Evolutionary conservation across 2,329 filamentous ascomycete species (phyloP), one percentile per base, ranked within the genome.

Genomic region (Mycosphaerelloides madeirae): DNA sequence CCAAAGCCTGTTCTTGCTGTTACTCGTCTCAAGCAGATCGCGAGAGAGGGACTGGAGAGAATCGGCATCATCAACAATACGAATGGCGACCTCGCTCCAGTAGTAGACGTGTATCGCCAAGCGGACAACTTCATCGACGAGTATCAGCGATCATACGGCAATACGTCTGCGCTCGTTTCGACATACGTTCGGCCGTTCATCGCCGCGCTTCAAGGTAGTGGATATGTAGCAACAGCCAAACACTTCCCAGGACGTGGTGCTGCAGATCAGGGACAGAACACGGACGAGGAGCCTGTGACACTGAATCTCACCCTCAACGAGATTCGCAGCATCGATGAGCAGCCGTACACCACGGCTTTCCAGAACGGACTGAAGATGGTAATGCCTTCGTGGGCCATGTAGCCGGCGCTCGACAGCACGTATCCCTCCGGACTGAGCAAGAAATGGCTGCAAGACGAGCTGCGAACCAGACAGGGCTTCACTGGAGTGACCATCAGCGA

Each of bases 401-500:
- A 54, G 34, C 51, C 51, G 8, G 48, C 43, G 6, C 22, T 54
- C 1, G 45, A 52, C 12, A 29, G 15, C 13, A 34, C 35, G 3
- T 31, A 43, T 2, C 48, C 48, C 1, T 43, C 51, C 1, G 51
- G 51, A 0, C 32, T 54, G 37, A 51, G 48, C 35, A 15, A 31
- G 15, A 41, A 38, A 11, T 49, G 47, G 29, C 34, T 54, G 6
- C 41, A 47, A 29, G 28, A 33, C 5, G 48, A 54, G 28, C 33
- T 52, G 18, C 40, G 51, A 5, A 32, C 32, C 29, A 39, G 48
- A 14, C 38, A 52, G 5, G 36, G 42, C 3, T 54, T 52, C 15
- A 9, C 15, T 7, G 47, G 46, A n/a, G 47, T 52, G 8, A 54
- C 52, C 6, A 54, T 52, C 19, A 52, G 41, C 13, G 49, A 54